Evolutionary conservation across 2,329 filamentous ascomycete species (phyloP), one percentile per base, ranked within the genome.

Genomic region (Penicillium sp.): DNA sequence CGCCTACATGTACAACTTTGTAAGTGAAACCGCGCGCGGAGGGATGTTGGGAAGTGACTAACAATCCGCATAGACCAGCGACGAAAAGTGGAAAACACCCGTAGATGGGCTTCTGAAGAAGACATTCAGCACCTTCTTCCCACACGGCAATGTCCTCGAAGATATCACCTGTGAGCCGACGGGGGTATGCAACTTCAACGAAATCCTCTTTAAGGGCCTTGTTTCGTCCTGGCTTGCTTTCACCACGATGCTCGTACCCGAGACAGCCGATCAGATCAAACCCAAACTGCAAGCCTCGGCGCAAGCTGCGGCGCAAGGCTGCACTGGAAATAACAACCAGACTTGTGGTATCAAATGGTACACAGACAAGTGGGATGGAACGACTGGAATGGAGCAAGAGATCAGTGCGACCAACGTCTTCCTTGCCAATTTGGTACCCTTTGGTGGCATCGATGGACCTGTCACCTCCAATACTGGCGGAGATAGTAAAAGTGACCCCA

Each of bases 1-100:
- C 1, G 87, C 86, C 0, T 85, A 84, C 58, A 84, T 91, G 82
- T 90, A 88, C 70, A 88, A 90, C 67, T 81, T 67, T 62, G 79
- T 82, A 67, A 61, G 77, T 69, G 14, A 14, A 14, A 16, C 13
- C n/a, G 34, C 14, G 34, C 24, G 24, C 24, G 5, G 5, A 27
- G 24, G 24, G 24, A 27, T 6, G 24, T 14, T 16, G 14, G 8
- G 2, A 32, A 27, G 4, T 29, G 9, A 4, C 47, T 50, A 13
- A 54, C 18, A 29, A n/a, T n/a, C 8, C 2, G 32, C 38, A n/a
- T 16, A 66, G 63, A 85, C 82, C 29, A 72, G 79, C 34, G 71
- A 76, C 39, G 60, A 59, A 18, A 75, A 76, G 43, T 91, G 88
- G 88, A 77, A 78, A 43, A 67, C 69, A 0, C 81, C 82, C 2